Evolutionary conservation across 768 basidiomycete genomes (phyloP), one percentile per base, ranked within the genome.

Genomic region (Mycena chlorophos): DNA sequence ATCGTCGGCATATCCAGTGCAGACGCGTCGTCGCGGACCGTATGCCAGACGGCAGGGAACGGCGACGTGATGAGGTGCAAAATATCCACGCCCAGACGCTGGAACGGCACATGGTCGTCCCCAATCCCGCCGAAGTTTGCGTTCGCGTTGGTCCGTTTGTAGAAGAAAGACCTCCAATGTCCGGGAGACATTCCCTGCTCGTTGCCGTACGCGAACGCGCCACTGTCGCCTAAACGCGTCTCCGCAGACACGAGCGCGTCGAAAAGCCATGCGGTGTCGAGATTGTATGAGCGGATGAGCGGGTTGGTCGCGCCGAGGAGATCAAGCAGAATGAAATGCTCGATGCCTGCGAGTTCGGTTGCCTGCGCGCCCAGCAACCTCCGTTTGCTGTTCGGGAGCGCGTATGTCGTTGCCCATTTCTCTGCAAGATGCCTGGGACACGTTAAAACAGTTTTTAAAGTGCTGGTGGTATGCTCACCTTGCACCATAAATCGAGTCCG

Each of bases 71-170:
- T 98, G 43, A 98, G 68, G 70, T 99, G 97, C 61, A 99, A 72
- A 49, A 98, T 74, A 58, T 84, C 90, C 16, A 98, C 94, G 2
- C 97, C 97, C 58, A 76, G 73, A 31, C 75, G 71, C 48, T 96
- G 65, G 75, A 99, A 98, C 22, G 97, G 97, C 38, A 93, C 70
- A 64, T 99, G 97, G 71, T 99, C 97, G 69, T 99, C 97, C 37
- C 84, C 91, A 57, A 96, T 86, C 63, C 85, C 81, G 2, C 84
- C 85, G 19, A 71, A 66, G 56, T 77, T 79, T 30, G 66, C 58
- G 22, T 75, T 71, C 17, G 55, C 64, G 1, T 67, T 68, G 1
- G 62, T 65, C 46, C 89, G 79, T 38, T 80, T 73, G 22, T 73
- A 64, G 73, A 95, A 94, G 70, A 86, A 95, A 61, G 87, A 88